These are phyloP conservation scores for Antarctomyces pellizariae DNA, from an alignment of 495 filamentous ascomycete species.

Conservation along the genomic window DNA sequence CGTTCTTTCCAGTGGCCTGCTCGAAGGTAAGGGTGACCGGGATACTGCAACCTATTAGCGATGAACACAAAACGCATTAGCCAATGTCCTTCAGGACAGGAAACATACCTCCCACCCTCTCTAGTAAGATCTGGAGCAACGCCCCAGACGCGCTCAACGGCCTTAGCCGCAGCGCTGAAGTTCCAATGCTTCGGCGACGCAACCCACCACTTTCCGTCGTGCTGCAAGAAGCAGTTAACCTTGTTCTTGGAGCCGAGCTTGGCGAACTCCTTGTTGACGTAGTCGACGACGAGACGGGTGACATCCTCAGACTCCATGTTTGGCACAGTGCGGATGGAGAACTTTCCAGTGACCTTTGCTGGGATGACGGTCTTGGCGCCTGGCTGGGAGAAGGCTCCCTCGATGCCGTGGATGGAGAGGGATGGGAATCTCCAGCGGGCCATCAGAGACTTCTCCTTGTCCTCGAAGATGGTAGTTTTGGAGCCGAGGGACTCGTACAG, in stretches of 20 bases:
- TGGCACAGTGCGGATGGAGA: constrained; percentile 89
- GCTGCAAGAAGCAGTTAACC: constrained; percentile 53
- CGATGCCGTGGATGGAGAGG: constrained; percentile 86
- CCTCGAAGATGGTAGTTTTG: constrained; percentile 59
- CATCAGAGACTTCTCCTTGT: constrained; percentile 82
- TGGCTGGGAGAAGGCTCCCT: constrained; percentile 81
- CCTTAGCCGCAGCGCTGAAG: constrained; percentile 79
- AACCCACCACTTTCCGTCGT: constrained; percentile 96
- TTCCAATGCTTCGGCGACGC: constrained; percentile 96
- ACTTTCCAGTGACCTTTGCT: constrained; percentile 92
- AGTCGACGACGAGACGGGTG: constrained; percentile 56
- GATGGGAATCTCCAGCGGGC: constrained; percentile 86
- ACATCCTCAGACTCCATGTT: constrained; percentile 88
- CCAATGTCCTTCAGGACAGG: constrained; percentile 1
- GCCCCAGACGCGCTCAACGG: constrained; percentile 76
- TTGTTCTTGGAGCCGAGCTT: constrained; percentile 80
- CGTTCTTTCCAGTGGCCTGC: constrained; percentile 96
- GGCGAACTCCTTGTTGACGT: constrained; percentile 56
- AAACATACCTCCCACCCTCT: constrained; percentile 64
- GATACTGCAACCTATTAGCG: constrained; percentile 33
- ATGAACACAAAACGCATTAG: too few species aligned
- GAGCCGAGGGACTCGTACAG: constrained; percentile 76
- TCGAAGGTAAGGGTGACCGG: constrained; percentile 94
- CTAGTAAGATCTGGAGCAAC: constrained; percentile 87
- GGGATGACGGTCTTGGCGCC: constrained; percentile 98